Percentiles rank a stretch among this genome's conserved stretches.
phyloP scores from a whole-genome alignment of 2,329 filamentous ascomycete genomes.

The Aspergillus aculeatinus region DNA sequence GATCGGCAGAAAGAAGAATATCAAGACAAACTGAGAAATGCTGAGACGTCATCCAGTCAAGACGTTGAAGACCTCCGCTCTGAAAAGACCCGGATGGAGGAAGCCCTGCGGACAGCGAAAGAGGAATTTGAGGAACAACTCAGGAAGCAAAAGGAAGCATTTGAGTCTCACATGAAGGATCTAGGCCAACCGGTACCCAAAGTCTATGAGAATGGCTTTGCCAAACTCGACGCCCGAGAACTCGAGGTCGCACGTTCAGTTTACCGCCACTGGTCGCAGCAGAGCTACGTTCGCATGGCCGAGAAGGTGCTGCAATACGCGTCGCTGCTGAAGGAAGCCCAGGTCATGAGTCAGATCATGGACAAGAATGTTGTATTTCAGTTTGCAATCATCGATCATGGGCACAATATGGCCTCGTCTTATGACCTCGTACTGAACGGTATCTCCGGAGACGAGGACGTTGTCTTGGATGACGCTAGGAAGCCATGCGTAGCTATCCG shows the following conservation, averaged over 20 bases:
- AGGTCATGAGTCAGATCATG: slow-evolving; percentile 96
- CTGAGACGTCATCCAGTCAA: slow-evolving; percentile 67
- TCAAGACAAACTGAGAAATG: slow-evolving; percentile 71
- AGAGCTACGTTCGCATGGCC: slow-evolving; percentile 90
- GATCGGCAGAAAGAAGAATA: slow-evolving; percentile 84
- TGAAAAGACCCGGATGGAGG: slow-evolving; percentile 83
- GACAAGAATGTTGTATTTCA: slow-evolving; percentile 92
- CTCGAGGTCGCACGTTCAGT: slow-evolving; percentile 66
- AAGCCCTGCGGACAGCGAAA: slow-evolving; percentile 73
- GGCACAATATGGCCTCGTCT: slow-evolving; percentile 84
- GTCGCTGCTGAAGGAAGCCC: slow-evolving; percentile 85
- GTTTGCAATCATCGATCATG: slow-evolving; percentile 85
- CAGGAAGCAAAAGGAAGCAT: slow-evolving; percentile 77
- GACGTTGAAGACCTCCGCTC: slow-evolving; percentile 80
- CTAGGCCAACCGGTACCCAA: slow-evolving; percentile 61
- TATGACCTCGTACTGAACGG: slow-evolving; percentile 96
- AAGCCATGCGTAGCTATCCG: slow-evolving; percentile 91
- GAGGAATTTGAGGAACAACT: slow-evolving; percentile 87
- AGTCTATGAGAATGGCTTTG: slow-evolving; percentile 44
- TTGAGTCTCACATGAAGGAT: slow-evolving; percentile 79
- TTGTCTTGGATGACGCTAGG: slow-evolving; percentile 72
- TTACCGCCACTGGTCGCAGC: slow-evolving; percentile 73
- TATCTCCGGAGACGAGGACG: slow-evolving; percentile 80
- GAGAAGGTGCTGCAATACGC: slow-evolving; percentile 88
- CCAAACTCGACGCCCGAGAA: slow-evolving; percentile 68